Base-by-base conservation (phyloP, 2,329 filamentous ascomycete species). In the Aureobasidium sp. region DNA sequence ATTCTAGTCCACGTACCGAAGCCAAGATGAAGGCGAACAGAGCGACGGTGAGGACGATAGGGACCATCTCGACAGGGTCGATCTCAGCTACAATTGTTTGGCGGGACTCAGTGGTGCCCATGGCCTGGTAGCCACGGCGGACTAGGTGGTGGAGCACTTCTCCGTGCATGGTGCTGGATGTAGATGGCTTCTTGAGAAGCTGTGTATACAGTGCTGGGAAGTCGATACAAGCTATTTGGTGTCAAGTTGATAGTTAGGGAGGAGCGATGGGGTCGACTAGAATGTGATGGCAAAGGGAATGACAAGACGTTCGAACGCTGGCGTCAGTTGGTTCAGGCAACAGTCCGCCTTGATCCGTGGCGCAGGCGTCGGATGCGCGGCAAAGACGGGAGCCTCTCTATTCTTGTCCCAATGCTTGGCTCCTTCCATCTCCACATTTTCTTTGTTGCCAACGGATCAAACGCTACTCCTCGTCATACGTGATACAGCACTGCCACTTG, bases 11-110 rank as follows among this genome's bases (percentile, higher is more conserved):
- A 16, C 75, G 60, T 70, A 78, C 76, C 57, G 77, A 71, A 64
- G 70, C 70, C 48, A 78, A 59, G 61, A 74, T 62, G 68, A 82
- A 50, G 69, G 77, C 61, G 71, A 80, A 68, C 61, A 72, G 50
- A 54, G 76, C 58, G 59, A 69, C 71, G 51, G 74, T 77, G 58
- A 74, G 63, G 36, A 68, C 63, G 65, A 71, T 60, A 2, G 70
- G 70, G 34, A 71, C 49, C 55, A 70, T 65, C 61, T 72, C 68
- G 58, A 58, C 61, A 13, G 65, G 63, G 47, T 68, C 61, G 45
- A 71, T 27, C 36, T 64, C 49, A 63, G 66, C 64, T 29, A 64
- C 62, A 10, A 65, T 64, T 13, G 67, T 63, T 13, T 68, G 53
- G 21, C 53, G 29, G 27, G 54, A 37, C 54, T 59, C 54, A 42